Evolutionary conservation across 148 eudicot genomes (phyloP).

Genomic region (Rheum nobile): DNA sequence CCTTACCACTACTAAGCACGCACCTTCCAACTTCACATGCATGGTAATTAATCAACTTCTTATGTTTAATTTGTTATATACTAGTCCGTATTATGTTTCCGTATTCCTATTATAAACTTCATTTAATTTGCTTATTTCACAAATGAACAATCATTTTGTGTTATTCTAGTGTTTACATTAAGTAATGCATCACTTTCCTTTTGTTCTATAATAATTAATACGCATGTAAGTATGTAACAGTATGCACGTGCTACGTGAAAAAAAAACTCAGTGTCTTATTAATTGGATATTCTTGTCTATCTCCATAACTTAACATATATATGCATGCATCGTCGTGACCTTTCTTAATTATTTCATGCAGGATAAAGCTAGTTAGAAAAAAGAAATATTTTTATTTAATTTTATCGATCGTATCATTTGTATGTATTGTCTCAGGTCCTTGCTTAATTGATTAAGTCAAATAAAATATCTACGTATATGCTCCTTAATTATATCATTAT

Average conservation of each 20-base stretch:
- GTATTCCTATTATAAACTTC: neutral
- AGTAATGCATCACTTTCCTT: too few relatives aligned
- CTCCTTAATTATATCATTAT: too few relatives aligned
- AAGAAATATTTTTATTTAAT: neutral
- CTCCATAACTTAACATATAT: too few relatives aligned
- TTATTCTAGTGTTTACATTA: too few relatives aligned
- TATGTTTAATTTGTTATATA: neutral
- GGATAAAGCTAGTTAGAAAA: neutral
- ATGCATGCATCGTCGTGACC: neutral
- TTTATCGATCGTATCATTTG: neutral
- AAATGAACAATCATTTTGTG: too few relatives aligned
- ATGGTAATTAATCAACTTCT: neutral
- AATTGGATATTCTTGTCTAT: too few relatives aligned
- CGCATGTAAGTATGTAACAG: too few relatives aligned
- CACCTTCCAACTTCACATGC: neutral
- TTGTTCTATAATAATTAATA: too few relatives aligned
- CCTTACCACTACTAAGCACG: conserved; percentile 15
- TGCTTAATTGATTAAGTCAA: neutral
- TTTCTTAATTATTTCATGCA: neutral
- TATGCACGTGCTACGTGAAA: neutral
- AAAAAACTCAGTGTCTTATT: too few relatives aligned
- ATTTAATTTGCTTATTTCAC: too few relatives aligned
- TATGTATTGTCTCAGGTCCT: neutral
- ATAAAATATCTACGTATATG: too few relatives aligned
- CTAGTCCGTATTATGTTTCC: neutral